These are phyloP conservation scores for Flaveria sonorensis DNA, from an alignment of 129 eudicot genomes.

Conservation along the genomic window DNA sequence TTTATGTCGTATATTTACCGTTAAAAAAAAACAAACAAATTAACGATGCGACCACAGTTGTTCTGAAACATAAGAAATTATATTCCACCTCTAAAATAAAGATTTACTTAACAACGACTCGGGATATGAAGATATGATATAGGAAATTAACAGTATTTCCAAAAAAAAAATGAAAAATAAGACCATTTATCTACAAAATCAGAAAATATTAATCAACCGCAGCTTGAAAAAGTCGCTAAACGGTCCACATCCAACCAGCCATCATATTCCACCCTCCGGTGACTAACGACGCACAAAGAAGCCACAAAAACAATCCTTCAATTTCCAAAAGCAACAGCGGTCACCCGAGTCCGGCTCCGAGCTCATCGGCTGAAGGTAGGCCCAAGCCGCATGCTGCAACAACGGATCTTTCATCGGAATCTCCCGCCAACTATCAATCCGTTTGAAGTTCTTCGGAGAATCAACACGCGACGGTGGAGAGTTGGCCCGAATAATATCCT, in stretches of 20 bases:
- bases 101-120: too few species aligned
- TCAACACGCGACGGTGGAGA: conserved; percentile 30
- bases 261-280: not conserved
- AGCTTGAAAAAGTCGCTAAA: conserved; percentile 29
- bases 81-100: too few species aligned
- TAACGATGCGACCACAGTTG: too few species aligned
- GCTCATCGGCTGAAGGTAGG: conserved; percentile 59
- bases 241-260: too few species aligned
- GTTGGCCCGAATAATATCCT: conserved; percentile 43
- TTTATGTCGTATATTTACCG: too few species aligned
- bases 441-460: conserved; percentile 29
- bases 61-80: too few species aligned
- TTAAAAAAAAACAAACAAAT: too few species aligned
- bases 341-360: conserved; percentile 23
- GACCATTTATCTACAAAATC: too few species aligned
- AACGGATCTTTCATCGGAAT: conserved; percentile 64
- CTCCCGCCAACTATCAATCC: conserved; percentile 61
- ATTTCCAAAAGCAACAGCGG: conserved; percentile 26
- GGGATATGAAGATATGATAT: too few species aligned
- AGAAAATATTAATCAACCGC: not conserved
- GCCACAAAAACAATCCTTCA: conserved; percentile 43
- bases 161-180: too few species aligned
- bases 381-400: conserved; percentile 72
- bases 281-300: conserved; percentile 23
- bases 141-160: too few species aligned